These are phyloP conservation scores for Zygnema cylindricum DNA, from an alignment of 139 green algal species.

Conservation along the genomic window DNA sequence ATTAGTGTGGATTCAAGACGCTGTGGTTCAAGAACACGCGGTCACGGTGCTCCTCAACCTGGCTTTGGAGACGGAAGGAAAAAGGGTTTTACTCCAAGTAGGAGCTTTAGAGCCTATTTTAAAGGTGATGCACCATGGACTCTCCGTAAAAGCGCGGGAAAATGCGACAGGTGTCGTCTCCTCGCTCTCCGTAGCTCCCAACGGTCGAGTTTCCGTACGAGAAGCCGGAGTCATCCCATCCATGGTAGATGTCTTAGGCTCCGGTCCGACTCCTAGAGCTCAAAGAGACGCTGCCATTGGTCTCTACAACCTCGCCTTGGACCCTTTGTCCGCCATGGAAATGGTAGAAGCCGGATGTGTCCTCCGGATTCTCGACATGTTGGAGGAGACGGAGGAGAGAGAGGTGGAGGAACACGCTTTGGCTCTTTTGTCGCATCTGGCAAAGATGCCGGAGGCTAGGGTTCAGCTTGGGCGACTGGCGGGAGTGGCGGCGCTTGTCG, in stretches of 20 bases:
- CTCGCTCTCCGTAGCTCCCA: neutral
- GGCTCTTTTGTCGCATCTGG: constrained; percentile 28
- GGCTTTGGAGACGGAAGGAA: constrained; percentile 15
- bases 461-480: neutral
- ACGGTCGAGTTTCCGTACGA: neutral
- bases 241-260: neutral
- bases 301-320: constrained; percentile 41
- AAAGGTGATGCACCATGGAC: neutral
- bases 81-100: neutral
- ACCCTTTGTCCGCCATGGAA: neutral
- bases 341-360: constrained; percentile 21
- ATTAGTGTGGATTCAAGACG: neutral
- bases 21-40: constrained; percentile 8
- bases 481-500: constrained; percentile 10
- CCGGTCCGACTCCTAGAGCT: neutral
- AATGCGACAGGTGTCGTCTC: constrained; percentile 16
- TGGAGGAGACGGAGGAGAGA: neutral
- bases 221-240: constrained; percentile 28
- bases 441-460: neutral
- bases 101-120: constrained; percentile 8
- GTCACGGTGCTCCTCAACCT: constrained; percentile 32
- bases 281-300: constrained; percentile 32
- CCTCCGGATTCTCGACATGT: constrained; percentile 10
- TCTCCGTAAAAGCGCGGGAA: neutral
- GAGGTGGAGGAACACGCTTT: constrained; percentile 30